These are phyloP conservation scores for Hypoxylon sp. DNA, from an alignment of 2,329 filamentous ascomycete genomes.

Conservation along the genomic window DNA sequence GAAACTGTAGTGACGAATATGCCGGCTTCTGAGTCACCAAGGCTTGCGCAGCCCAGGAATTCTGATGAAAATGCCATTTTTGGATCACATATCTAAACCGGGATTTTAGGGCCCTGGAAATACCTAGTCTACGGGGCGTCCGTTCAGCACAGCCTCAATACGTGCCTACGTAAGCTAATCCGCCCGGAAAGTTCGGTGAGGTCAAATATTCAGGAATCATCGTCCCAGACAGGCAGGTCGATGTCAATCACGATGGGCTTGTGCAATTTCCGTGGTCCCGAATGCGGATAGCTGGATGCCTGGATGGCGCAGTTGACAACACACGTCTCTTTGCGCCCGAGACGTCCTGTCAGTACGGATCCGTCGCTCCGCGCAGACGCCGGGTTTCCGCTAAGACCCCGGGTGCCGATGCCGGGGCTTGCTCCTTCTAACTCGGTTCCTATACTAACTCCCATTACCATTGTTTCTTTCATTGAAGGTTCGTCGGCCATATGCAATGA, in stretches of 20 bases:
- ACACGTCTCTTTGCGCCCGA: constrained; percentile 76
- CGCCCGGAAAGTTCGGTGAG: constrained; percentile 29
- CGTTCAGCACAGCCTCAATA: constrained; percentile 34
- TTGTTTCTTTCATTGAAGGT: not conserved
- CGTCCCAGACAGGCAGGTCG: constrained; percentile 73
- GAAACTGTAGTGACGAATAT: constrained; percentile 5
- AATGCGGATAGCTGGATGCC: constrained; percentile 75
- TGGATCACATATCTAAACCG: not conserved
- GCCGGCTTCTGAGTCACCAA: constrained; percentile 11
- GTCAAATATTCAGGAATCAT: constrained; percentile 30
- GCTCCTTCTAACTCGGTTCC: constrained; percentile 27
- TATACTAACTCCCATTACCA: not conserved
- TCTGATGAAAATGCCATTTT: not conserved
- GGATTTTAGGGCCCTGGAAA: constrained; percentile 2
- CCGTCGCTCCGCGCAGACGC: constrained; percentile 60
- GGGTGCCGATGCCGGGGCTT: constrained; percentile 52
- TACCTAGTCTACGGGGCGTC: constrained; percentile 6
- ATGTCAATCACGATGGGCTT: constrained; percentile 89
- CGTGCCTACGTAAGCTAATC: constrained; percentile 13
- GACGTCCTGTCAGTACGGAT: constrained; percentile 58
- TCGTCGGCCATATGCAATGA: not conserved
- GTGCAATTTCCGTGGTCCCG: constrained; percentile 75
- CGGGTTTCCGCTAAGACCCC: constrained; percentile 60
- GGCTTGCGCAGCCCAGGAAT: constrained; percentile 4
- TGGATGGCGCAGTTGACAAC: constrained; percentile 85